Conservation (phyloP, 176 grass and related monocot genomes). For the Phoenix roebelenii region DNA sequence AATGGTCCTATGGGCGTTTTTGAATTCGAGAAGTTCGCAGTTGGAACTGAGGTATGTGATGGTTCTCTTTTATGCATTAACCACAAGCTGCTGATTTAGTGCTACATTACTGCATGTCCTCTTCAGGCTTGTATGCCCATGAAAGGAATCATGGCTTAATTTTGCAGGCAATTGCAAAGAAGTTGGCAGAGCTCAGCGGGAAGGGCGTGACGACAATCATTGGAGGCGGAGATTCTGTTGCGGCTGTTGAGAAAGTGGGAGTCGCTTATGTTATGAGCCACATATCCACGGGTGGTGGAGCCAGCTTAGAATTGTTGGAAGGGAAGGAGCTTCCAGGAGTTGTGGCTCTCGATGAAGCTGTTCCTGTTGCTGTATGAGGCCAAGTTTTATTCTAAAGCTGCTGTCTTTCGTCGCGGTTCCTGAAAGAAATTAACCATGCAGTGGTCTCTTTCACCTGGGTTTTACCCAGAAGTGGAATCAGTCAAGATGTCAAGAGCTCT, state of each 20-base stretch:
- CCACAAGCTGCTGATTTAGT: too few species aligned
- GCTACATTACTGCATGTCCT: too few species aligned
- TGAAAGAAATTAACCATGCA: too few species aligned
- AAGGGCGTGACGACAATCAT: slow-evolving; percentile 35
- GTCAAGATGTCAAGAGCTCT: too few species aligned
- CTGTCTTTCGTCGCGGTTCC: too few species aligned
- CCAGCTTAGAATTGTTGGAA: slow-evolving; percentile 43
- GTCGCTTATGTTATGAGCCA: slow-evolving; percentile 37
- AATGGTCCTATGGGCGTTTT: slow-evolving; percentile 56
- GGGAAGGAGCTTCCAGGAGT: slow-evolving; percentile 45
- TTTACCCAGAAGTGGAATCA: too few species aligned
- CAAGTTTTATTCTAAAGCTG: too few species aligned
- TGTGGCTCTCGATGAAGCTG: slow-evolving; percentile 32
- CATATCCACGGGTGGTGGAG: slow-evolving; percentile 44
- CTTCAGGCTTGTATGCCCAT: too few species aligned
- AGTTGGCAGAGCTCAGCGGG: slow-evolving; percentile 34
- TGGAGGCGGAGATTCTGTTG: slow-evolving; percentile 36
- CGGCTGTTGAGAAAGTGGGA: slow-evolving; percentile 37
- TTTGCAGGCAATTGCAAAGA: slow-evolving; percentile 36
- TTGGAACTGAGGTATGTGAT: slow-evolving; percentile 30
- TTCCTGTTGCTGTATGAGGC: slow-evolving; percentile 9
- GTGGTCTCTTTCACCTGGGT: too few species aligned
- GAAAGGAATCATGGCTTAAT: background rate
- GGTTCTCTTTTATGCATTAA: background rate
- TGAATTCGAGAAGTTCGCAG: slow-evolving; percentile 38